Conservation (phyloP, 2,329 filamentous ascomycete genomes). For the Stagonosporopsis chrysanthemi region DNA sequence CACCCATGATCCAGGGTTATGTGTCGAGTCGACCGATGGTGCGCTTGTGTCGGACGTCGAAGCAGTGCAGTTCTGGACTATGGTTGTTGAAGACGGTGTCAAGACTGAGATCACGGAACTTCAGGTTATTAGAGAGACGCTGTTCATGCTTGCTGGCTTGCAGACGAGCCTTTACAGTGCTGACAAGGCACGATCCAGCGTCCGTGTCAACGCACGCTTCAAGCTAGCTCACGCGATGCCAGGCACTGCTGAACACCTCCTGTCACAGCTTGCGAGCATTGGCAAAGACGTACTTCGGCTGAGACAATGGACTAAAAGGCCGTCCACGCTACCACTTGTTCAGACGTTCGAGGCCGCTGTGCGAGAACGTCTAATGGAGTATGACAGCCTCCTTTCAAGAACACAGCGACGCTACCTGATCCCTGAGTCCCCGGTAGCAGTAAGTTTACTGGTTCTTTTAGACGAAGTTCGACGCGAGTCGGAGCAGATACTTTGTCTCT, state of each 20-base stretch:
- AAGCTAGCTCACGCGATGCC: slow-evolving; percentile 49
- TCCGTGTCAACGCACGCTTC: slow-evolving; percentile 49
- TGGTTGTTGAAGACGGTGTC: slow-evolving; percentile 15
- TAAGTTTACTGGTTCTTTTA: slow-evolving; percentile 72
- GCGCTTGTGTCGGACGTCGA: slow-evolving; percentile 50
- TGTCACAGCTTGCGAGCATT: slow-evolving; percentile 56
- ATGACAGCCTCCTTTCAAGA: slow-evolving; percentile 66
- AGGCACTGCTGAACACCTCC: slow-evolving; percentile 46
- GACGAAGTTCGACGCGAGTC: slow-evolving; percentile 64
- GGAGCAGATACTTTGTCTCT: slow-evolving; percentile 66
- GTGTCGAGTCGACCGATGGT: slow-evolving; percentile 40
- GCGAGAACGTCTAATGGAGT: slow-evolving; percentile 61
- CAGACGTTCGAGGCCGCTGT: slow-evolving; percentile 76
- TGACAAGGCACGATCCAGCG: slow-evolving; percentile 40
- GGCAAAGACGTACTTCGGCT: slow-evolving; percentile 59
- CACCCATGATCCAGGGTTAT: slow-evolving; percentile 43
- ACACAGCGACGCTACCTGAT: slow-evolving; percentile 69
- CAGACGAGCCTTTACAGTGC: slow-evolving; percentile 72
- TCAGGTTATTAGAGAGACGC: slow-evolving; percentile 75
- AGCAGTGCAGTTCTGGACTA: slow-evolving; percentile 58
- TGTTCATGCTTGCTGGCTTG: slow-evolving; percentile 86
- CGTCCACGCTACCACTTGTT: slow-evolving; percentile 53
- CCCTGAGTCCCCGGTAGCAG: slow-evolving; percentile 60
- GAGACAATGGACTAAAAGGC: slow-evolving; percentile 56
- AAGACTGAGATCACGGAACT: slow-evolving; percentile 68